Conservation (phyloP, 2,329 filamentous ascomycete genomes). For the Monilinia laxa region DNA sequence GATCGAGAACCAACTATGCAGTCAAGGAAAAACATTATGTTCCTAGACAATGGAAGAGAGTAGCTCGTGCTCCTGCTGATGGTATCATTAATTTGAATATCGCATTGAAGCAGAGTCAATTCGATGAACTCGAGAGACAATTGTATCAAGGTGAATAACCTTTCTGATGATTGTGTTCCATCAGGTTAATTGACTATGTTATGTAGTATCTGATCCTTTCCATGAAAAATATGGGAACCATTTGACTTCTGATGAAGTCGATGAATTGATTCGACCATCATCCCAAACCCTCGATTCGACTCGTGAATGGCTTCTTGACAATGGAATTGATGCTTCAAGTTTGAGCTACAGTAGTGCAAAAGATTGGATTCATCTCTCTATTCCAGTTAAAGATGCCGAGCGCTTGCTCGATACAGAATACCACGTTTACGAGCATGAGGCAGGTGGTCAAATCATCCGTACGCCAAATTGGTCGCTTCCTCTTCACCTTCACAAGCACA, state of each 20-base stretch:
- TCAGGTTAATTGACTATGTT: neutral
- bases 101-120: constrained; percentile 57
- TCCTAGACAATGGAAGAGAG: constrained; percentile 51
- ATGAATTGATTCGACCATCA: constrained; percentile 53
- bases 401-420: constrained; percentile 54
- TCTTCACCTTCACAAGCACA: constrained; percentile 54
- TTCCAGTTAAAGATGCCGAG: constrained; percentile 54
- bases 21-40: constrained; percentile 57
- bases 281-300: constrained; percentile 53
- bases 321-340: constrained; percentile 48
- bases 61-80: constrained; percentile 48
- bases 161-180: neutral
- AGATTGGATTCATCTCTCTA: constrained; percentile 56
- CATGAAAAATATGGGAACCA: constrained; percentile 56
- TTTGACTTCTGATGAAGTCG: constrained; percentile 51
- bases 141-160: constrained; percentile 48
- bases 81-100: constrained; percentile 56
- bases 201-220: constrained; percentile 50
- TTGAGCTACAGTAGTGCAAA: constrained; percentile 52
- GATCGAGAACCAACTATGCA: constrained; percentile 42
- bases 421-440: constrained; percentile 52
- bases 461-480: constrained; percentile 59
- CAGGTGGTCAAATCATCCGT: constrained; percentile 53
- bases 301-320: constrained; percentile 55
- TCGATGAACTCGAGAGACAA: constrained; percentile 55